Evolutionary conservation across 2,329 filamentous ascomycete genomes (phyloP), one percentile per base, ranked within the genome.

Genomic region (Penicillium crustosum): DNA sequence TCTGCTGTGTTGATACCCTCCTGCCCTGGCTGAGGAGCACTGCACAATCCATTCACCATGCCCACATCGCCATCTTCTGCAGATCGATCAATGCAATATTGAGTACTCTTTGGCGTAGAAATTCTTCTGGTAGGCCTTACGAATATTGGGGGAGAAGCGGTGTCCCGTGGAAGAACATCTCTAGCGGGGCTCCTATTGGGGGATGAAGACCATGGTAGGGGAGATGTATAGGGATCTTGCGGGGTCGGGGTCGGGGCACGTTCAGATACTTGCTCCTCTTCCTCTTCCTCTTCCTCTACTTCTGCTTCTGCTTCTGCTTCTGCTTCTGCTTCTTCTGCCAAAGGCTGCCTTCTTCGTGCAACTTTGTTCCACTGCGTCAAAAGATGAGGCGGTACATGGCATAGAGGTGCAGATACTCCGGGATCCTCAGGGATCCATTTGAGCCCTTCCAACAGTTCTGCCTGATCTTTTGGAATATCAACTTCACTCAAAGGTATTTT

Each of bases 391-490:
- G 76, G 76, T 29, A 77, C 73, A 63, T 74, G 67, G 3, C 68
- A 71, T 31, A 65, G 66, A 21, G 70, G 69, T 35, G 57, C 48
- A 15, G 55, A 55, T 15, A 66, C 59, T 15, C 73, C 72, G 2
- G 68, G 48, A n/a, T 61, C 57, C n/a, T 73, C 68, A 38, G 75
- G 73, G 51, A 76, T 63, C 75, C 72, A 75, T 55, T 48, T 59
- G 6, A 71, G 59, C 12, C 74, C 68, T 6, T 79, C 75, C 1
- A 88, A 70, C 6, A 87, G 71, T 9, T 73, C 63, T 43, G 70
- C 66, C 63, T 88, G 86, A 17, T 81, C 75, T 27, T 68, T 72
- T 2, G 81, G 76, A 51, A 84, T 80, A 25, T 66, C 72, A 33
- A 81, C 68, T 62, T 82, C 78, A 43, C 66, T 70, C 19, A 71